Percentiles rank a stretch among this genome's conserved stretches.
These are phyloP conservation scores for Botryotinia calthae DNA, from an alignment of 2,329 filamentous ascomycete genomes.

Conservation along the genomic window DNA sequence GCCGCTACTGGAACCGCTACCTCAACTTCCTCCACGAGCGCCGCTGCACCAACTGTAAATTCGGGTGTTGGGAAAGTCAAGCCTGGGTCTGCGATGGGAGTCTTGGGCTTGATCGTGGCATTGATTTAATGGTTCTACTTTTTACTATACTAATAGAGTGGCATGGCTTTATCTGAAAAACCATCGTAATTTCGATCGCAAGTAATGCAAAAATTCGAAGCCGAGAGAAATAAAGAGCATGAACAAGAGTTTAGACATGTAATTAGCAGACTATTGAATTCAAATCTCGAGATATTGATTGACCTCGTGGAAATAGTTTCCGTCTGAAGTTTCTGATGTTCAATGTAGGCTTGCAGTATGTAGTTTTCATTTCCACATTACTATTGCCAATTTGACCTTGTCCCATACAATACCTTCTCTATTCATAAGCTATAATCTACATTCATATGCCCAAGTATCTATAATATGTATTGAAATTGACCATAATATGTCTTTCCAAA, in stretches of 20 bases:
- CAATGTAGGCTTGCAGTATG: background rate
- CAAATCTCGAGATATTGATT: background rate
- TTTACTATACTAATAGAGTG: background rate
- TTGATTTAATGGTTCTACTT: background rate
- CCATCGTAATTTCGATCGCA: background rate
- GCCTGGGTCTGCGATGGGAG: background rate
- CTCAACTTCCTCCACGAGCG: background rate
- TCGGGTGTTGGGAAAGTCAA: background rate
- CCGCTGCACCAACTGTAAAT: background rate
- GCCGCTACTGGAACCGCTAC: background rate
- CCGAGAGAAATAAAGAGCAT: background rate
- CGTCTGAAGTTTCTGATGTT: background rate
- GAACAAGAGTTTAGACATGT: background rate
- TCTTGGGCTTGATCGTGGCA: background rate
- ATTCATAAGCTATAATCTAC: background rate
- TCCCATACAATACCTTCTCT: background rate
- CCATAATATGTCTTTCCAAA: background rate
- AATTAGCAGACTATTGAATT: background rate
- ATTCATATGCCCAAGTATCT: background rate
- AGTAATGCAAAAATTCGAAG: background rate
- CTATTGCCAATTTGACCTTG: background rate
- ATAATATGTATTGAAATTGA: background rate
- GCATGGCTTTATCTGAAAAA: background rate
- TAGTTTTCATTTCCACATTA: background rate
- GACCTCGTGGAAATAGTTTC: rapidly evolving